Evolutionary conservation across 495 filamentous ascomycete genomes (phyloP), one percentile per base, ranked within the genome.

Genomic region (Polyplosphaeria fusca): DNA sequence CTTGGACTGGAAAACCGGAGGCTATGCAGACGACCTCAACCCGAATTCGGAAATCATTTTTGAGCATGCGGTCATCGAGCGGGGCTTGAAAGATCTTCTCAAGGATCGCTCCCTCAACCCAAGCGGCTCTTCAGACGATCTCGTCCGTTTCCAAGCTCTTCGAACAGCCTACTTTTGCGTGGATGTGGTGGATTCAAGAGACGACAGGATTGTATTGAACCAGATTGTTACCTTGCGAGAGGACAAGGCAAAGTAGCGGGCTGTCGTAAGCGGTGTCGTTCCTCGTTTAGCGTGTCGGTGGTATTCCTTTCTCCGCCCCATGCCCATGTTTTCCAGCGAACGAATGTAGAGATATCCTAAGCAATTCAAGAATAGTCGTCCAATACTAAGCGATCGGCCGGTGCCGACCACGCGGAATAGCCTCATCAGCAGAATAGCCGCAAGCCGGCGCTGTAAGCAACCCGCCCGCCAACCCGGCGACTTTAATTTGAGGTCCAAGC

Each of bases 191-290:
- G 91, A 95, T 65, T 83, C 79, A n/a, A 86, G 79, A 2, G 81
- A 82, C 26, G 85, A 85, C 27, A 86, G 83, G 66, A 72, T 96
- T 43, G 82, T 97, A 51, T 71, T 98, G 24, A 98, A 96, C 73
- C 80, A 89, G 37, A 96, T 98, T 65, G 91, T 96, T 30, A 86
- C 85, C 37, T 75, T 98, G 61, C 96, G 96, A 77, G 91, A 97
- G 72, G 90, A 94, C 32, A 66, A 65, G 52, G 39, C 47, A 30
- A 65, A 65, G 47, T 65, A 48, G 42, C n/a, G n/a, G n/a, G n/a
- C 30, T 41, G 46, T 44, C 14, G 30, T 35, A 7, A 35, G 30
- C 14, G 7, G 30, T 14, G 30, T 35, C 7, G 32, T 7, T 37
- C n/a, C 32, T n/a, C 32, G 32, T 7, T 37, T 37, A 37, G 32